phyloP scores from a whole-genome alignment of 2,329 filamentous ascomycete species.

The Clonostachys rhizophaga region DNA sequence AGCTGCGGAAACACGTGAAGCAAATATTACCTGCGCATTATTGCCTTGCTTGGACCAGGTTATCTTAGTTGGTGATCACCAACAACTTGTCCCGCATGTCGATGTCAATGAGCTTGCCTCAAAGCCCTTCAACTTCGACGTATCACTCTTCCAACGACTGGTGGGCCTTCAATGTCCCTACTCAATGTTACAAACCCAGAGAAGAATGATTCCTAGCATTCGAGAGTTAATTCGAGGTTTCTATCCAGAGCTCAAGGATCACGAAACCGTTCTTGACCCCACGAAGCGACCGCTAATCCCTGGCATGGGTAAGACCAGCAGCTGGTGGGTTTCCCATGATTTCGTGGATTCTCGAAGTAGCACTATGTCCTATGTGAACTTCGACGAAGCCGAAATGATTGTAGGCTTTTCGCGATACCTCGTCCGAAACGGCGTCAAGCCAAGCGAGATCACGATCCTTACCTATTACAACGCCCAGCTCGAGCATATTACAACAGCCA shows the following conservation, averaged over 20 bases:
- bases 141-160: constrained; percentile 78
- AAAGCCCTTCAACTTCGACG: constrained; percentile 60
- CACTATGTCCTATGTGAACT: constrained; percentile 64
- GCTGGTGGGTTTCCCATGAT: constrained; percentile 38
- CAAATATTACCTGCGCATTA: constrained; percentile 47
- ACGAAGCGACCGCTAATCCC: constrained; percentile 30
- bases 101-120: constrained; percentile 54
- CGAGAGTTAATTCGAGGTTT: constrained; percentile 39
- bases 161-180: constrained; percentile 62
- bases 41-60: constrained; percentile 48
- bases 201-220: constrained; percentile 47
- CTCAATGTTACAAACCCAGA: constrained; percentile 62
- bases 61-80: constrained; percentile 69
- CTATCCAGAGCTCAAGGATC: constrained; percentile 39
- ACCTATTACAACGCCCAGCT: constrained; percentile 88
- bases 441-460: constrained; percentile 67
- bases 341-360: constrained; percentile 62
- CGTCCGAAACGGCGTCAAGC: constrained; percentile 56
- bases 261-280: constrained; percentile 28
- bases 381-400: constrained; percentile 71
- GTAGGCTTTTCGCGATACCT: constrained; percentile 69
- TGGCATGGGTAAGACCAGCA: constrained; percentile 30
- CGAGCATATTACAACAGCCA: constrained; percentile 51
- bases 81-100: constrained; percentile 70
- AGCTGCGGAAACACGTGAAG: constrained; percentile 71